phyloP scores from a whole-genome alignment of 495 filamentous ascomycete genomes.

The Hypoxylon intermedium region DNA sequence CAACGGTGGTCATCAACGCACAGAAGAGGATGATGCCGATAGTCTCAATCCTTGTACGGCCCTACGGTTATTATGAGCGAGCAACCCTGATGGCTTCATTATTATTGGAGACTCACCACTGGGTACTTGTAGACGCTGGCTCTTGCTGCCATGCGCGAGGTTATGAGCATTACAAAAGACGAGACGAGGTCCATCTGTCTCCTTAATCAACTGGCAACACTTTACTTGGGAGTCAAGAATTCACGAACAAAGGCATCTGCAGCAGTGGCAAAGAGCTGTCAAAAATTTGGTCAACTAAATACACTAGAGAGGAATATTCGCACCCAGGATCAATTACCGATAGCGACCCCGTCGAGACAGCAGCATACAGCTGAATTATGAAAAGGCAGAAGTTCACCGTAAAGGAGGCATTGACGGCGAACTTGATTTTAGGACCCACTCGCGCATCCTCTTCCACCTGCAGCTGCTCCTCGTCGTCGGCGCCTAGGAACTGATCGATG shows the following conservation, averaged over 20 bases:
- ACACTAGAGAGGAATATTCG: slow-evolving; percentile 20
- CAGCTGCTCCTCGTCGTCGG: slow-evolving; percentile 58
- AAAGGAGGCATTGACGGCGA: slow-evolving; percentile 63
- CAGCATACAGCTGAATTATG: slow-evolving; percentile 65
- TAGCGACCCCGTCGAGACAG: slow-evolving; percentile 62
- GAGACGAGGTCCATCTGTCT: slow-evolving; percentile 64
- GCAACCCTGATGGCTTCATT: slow-evolving; percentile 3
- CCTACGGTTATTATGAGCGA: slow-evolving; percentile 43
- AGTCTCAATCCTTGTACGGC: slow-evolving; percentile 62
- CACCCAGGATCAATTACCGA: slow-evolving; percentile 43
- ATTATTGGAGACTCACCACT: slow-evolving; percentile 46
- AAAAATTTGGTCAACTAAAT: slow-evolving; percentile 28
- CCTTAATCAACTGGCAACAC: slow-evolving; percentile 32
- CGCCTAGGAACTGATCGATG: slow-evolving; percentile 62
- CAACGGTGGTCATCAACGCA: slow-evolving; percentile 64
- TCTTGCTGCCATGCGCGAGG: slow-evolving; percentile 57
- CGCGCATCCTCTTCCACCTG: slow-evolving; percentile 56
- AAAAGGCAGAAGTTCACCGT: slow-evolving; percentile 61
- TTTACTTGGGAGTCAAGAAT: slow-evolving; percentile 26
- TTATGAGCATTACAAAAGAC: slow-evolving; percentile 62
- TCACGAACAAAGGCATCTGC: slow-evolving; percentile 62
- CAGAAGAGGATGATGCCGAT: slow-evolving; percentile 67
- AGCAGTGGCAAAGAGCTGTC: slow-evolving; percentile 61
- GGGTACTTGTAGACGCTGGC: slow-evolving; percentile 65
- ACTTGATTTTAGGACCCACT: slow-evolving; percentile 61